Conservation (phyloP, 2,329 filamentous ascomycete species). For the Monosporascus sp. region DNA sequence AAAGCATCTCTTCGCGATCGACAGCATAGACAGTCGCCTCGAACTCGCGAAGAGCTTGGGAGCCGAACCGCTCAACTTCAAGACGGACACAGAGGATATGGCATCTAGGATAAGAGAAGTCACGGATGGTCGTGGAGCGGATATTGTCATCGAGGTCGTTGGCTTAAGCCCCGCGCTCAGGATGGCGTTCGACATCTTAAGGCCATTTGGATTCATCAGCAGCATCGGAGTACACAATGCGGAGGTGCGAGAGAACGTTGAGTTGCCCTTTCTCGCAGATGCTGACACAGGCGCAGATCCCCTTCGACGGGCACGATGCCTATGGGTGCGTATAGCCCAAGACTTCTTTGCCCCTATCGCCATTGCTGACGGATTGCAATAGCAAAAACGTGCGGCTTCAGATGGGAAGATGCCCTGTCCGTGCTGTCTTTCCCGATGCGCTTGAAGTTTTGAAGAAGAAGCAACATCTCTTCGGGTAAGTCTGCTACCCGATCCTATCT, state of each 20-base stretch:
- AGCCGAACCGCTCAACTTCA: constrained; percentile 79
- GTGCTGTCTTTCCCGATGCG: constrained; percentile 63
- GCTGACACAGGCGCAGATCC: constrained; percentile 45
- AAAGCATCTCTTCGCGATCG: constrained; percentile 71
- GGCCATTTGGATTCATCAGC: constrained; percentile 68
- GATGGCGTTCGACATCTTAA: constrained; percentile 65
- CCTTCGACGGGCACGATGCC: constrained; percentile 60
- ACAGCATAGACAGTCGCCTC: constrained; percentile 70
- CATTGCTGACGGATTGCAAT: constrained; percentile 21
- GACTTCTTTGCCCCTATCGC: not conserved
- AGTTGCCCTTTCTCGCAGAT: not conserved
- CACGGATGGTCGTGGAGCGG: constrained; percentile 76
- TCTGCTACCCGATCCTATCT: constrained; percentile 4
- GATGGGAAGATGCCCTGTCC: constrained; percentile 73
- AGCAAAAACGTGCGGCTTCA: constrained; percentile 68
- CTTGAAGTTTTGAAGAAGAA: constrained; percentile 60
- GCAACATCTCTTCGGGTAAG: constrained; percentile 61
- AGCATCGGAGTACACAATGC: constrained; percentile 73
- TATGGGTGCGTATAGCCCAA: constrained; percentile 39
- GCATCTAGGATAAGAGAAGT: constrained; percentile 65
- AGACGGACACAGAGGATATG: constrained; percentile 59
- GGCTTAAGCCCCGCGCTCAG: constrained; percentile 63
- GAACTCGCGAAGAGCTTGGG: constrained; percentile 68
- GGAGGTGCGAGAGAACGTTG: constrained; percentile 46
- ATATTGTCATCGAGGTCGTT: constrained; percentile 77